Evolutionary conservation across 2,329 filamentous ascomycete species (phyloP), one percentile per base, ranked within the genome.

Genomic region (Metarhizium album): DNA sequence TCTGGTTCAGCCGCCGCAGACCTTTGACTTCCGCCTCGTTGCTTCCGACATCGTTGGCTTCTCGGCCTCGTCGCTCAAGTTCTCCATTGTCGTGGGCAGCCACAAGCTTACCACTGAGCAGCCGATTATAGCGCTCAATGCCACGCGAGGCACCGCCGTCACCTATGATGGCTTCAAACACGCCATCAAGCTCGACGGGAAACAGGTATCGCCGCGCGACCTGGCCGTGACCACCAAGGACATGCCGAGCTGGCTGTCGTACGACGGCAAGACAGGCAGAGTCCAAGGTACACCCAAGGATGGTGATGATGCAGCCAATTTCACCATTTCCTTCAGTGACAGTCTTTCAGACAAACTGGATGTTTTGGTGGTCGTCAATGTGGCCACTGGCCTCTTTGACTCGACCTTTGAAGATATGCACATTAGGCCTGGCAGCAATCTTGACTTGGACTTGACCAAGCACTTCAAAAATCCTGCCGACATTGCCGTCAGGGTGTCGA

Each of bases 1-100:
- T 27, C 71, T 84, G 9, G 67, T 81, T 35, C 78, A 83, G 31
- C 81, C 82, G 7, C 84, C 88, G 3, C 84, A 94, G 60, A 76
- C 71, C 0, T 93, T 90, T 59, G 75, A 76, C 20, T 76, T 95
- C 52, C 74, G 80, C 53, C 71, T 95, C 6, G 80, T 93, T 47
- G 88, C 87, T 1, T 91, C 86, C 1, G 86, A 94, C 61, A 78
- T 89, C 18, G 71, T 79, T n/a, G 88, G 87, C 1, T 95, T 90
- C 62, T 79, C 85, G 4, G 84, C 82, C 1, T 74, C 78, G 9
- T 76, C 78, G 2, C 62, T 85, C 48, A 69, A 72, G 0, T 94
- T 95, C 63, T 80, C 82, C 5, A 76, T 95, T 35, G 73, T 83
- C 2, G 81, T 95, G 20, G 84, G 84, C 45, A 78, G 73, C 48